Conservation (phyloP, 2,329 filamentous ascomycete species). For the Penicillium sp. region DNA sequence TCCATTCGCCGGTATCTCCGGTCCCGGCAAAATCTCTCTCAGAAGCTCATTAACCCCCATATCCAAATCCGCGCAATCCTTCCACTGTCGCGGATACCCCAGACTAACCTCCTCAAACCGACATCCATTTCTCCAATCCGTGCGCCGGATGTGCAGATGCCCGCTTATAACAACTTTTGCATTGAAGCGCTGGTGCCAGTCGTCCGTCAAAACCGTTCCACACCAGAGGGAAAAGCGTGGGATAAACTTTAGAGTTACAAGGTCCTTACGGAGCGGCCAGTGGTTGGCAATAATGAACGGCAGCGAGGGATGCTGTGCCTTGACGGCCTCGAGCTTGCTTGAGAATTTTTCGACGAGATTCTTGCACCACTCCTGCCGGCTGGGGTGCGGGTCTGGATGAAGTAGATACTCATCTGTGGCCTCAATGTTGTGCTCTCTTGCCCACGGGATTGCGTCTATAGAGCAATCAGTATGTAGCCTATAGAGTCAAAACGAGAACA, state of each 20-base stretch:
- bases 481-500: too few species aligned
- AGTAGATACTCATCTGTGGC: slow-evolving; percentile 13
- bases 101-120: slow-evolving; percentile 15
- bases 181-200: slow-evolving; percentile 13
- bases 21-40: slow-evolving; percentile 11
- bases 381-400: slow-evolving; percentile 11
- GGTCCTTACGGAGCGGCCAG: slow-evolving; percentile 12
- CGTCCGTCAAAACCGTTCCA: slow-evolving; percentile 8
- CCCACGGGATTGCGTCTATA: slow-evolving; percentile 12
- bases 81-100: slow-evolving; percentile 14
- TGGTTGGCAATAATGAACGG: slow-evolving; percentile 14
- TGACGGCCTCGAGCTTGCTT: slow-evolving; percentile 2
- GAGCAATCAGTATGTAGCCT: slow-evolving; percentile 6
- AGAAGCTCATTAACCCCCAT: slow-evolving; percentile 11
- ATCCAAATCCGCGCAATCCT: slow-evolving; percentile 10
- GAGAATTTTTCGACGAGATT: slow-evolving; percentile 10
- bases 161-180: slow-evolving; percentile 12
- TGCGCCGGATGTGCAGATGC: slow-evolving; percentile 13
- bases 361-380: slow-evolving; percentile 11
- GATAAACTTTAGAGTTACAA: slow-evolving; percentile 10
- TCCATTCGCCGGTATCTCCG: neutral
- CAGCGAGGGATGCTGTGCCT: neutral
- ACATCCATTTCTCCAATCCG: slow-evolving; percentile 12
- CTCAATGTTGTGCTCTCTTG: slow-evolving; percentile 12
- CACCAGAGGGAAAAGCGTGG: slow-evolving; percentile 13